phyloP scores from a whole-genome alignment of 352 stramenopile genomes.

The Globisporangium acanthophoron region DNA sequence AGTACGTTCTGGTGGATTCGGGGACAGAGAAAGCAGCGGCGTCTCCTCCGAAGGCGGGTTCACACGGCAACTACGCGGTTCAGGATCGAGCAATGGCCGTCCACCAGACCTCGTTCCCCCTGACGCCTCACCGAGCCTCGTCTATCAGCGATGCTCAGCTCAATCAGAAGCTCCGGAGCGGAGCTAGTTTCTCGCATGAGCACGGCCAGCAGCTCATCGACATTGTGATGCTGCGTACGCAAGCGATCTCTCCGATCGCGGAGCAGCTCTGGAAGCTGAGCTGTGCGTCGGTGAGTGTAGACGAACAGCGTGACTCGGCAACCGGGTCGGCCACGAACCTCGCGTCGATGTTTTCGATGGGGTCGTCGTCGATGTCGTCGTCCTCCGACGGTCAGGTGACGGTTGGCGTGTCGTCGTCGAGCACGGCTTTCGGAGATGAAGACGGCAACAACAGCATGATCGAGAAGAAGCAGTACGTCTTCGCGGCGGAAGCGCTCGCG shows the following conservation, averaged over 20 bases:
- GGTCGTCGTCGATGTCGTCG: constrained; percentile 45
- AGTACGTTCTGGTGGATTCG: constrained; percentile 64
- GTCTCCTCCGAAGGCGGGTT: background rate
- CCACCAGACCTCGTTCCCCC: background rate
- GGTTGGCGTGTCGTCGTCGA: constrained; percentile 23
- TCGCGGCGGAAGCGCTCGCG: constrained; percentile 48
- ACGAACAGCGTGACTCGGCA: constrained; percentile 15
- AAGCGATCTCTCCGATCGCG: constrained; percentile 57
- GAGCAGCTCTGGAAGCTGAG: constrained; percentile 61
- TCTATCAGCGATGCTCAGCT: background rate
- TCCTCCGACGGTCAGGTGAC: constrained; percentile 26
- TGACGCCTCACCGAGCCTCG: background rate
- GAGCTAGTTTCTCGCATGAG: constrained; percentile 29
- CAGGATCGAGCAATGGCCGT: background rate
- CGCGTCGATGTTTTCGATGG: constrained; percentile 54
- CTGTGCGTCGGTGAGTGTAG: background rate
- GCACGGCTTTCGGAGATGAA: constrained; percentile 25
- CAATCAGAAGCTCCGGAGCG: background rate
- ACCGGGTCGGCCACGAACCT: constrained; percentile 29
- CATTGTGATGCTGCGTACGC: constrained; percentile 50
- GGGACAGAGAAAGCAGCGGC: constrained; percentile 21
- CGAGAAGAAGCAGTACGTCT: constrained; percentile 51
- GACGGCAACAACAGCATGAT: constrained; percentile 20
- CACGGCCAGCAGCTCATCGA: constrained; percentile 60
- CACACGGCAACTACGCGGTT: background rate